Percentiles rank a stretch among this genome's conserved stretches.
Conservation (phyloP, 164 flowering plant genomes). For the Sextonia rubra region DNA sequence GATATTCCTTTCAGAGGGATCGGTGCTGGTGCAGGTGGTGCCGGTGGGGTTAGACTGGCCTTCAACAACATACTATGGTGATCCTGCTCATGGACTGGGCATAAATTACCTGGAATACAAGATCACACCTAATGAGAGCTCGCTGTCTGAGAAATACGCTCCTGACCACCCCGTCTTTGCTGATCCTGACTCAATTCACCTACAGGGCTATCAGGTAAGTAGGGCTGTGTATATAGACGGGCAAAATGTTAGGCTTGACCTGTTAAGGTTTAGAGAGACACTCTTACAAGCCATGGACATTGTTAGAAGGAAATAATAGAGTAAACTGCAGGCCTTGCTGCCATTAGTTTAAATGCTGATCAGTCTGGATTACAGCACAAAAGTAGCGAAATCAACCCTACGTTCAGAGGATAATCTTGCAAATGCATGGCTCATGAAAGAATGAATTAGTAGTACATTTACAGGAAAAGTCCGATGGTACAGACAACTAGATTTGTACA, state of each 20-base stretch:
- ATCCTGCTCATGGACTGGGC: slow-evolving; percentile 23
- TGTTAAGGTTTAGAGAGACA: slow-evolving; percentile 4
- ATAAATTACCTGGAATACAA: slow-evolving; percentile 26
- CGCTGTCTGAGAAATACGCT: slow-evolving; percentile 18
- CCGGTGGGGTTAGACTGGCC: slow-evolving; percentile 24
- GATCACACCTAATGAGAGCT: slow-evolving; percentile 24
- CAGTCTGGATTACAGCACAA: neutral
- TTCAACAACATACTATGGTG: slow-evolving; percentile 20
- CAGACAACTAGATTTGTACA: too few relatives aligned
- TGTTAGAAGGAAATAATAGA: neutral
- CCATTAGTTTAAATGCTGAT: neutral
- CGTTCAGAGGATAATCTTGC: too few relatives aligned
- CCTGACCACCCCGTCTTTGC: slow-evolving; percentile 17
- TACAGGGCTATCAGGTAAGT: slow-evolving; percentile 8
- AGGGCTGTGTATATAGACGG: slow-evolving; percentile 13
- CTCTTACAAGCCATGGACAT: slow-evolving; percentile 7
- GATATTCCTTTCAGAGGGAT: slow-evolving; percentile 7
- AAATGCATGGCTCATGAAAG: too few relatives aligned
- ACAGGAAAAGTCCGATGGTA: too few relatives aligned
- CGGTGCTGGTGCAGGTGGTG: slow-evolving; percentile 16
- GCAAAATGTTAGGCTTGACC: slow-evolving; percentile 9
- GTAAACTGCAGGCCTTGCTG: too few relatives aligned
- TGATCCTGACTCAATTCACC: slow-evolving; percentile 13
- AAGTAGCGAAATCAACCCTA: too few relatives aligned
- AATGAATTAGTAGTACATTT: too few relatives aligned